phyloP scores from a whole-genome alignment of 2,329 filamentous ascomycete genomes.

The Cladosporium sp. region DNA sequence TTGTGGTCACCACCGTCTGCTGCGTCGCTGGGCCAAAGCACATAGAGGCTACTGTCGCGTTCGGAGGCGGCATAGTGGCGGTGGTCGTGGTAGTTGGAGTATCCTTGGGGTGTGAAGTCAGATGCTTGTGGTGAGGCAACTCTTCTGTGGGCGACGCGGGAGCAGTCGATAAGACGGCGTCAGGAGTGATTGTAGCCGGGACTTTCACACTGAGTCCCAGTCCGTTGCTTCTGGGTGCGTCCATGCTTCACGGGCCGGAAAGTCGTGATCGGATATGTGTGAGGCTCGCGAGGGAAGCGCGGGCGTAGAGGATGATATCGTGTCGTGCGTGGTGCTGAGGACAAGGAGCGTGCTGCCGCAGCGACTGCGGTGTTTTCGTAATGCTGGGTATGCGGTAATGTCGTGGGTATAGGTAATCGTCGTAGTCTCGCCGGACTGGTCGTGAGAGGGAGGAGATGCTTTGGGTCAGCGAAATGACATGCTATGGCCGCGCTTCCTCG shows the following conservation, averaged over 20 bases:
- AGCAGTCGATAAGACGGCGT: slow-evolving; percentile 29
- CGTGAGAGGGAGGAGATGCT: not conserved
- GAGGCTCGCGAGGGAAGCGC: not conserved
- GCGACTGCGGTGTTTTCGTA: not conserved
- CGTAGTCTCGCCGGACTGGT: not conserved
- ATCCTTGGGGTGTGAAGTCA: slow-evolving; percentile 14
- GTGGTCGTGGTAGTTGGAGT: slow-evolving; percentile 9
- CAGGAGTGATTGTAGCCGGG: slow-evolving; percentile 12
- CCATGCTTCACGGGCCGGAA: not conserved
- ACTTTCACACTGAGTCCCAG: slow-evolving; percentile 13
- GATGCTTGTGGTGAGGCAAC: slow-evolving; percentile 13
- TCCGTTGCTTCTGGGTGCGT: slow-evolving; percentile 10
- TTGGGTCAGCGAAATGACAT: not conserved
- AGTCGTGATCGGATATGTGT: not conserved
- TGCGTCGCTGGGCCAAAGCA: slow-evolving; percentile 61
- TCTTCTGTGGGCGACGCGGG: slow-evolving; percentile 29
- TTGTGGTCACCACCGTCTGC: slow-evolving; percentile 75
- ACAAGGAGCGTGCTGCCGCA: not conserved
- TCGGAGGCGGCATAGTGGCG: slow-evolving; percentile 22
- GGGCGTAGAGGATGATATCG: not conserved
- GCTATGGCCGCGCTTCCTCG: no score
- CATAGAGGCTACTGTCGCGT: slow-evolving; percentile 53
- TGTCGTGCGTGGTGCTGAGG: not conserved
- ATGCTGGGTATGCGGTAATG: not conserved
- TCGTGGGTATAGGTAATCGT: not conserved